Conservation (phyloP, 176 grass and related monocot species). For the Avena atlantica region DNA sequence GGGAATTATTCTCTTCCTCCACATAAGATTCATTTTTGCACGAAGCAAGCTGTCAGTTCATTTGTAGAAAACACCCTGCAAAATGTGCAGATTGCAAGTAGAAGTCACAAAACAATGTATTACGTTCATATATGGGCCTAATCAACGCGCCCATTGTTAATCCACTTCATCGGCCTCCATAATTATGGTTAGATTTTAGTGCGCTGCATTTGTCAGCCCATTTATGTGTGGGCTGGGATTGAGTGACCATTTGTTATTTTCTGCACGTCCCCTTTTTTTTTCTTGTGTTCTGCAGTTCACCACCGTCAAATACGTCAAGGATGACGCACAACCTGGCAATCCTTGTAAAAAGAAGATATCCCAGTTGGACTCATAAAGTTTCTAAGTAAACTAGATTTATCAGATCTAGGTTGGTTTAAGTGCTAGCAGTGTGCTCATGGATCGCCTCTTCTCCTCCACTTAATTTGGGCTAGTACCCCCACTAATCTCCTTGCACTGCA, state of each 20-base stretch:
- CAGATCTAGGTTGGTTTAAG: constrained; percentile 3
- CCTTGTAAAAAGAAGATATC: neutral
- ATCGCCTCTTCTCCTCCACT: constrained; percentile 50
- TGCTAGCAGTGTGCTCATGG: constrained; percentile 20
- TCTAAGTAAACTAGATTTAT: neutral
- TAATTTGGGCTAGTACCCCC: constrained; percentile 12
- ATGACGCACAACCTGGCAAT: neutral
- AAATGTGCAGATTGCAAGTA: no score
- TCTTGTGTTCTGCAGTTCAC: neutral
- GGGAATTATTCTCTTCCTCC: no score
- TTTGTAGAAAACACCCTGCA: no score
- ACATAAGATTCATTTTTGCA: no score
- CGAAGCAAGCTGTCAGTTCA: no score
- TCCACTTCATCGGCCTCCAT: no score
- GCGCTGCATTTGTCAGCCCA: no score
- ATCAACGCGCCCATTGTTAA: no score
- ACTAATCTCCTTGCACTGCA: neutral
- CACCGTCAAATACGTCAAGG: neutral
- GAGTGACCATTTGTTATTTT: neutral
- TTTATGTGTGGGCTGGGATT: neutral
- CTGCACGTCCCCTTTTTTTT: neutral
- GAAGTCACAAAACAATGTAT: no score
- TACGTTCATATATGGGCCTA: no score
- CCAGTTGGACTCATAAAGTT: neutral
- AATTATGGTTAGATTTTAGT: no score